A percentile compares a stretch with the other conserved stretches of the same genome.
Conservation (phyloP, 441 rosid species). For the Aquilaria agallochum region DNA sequence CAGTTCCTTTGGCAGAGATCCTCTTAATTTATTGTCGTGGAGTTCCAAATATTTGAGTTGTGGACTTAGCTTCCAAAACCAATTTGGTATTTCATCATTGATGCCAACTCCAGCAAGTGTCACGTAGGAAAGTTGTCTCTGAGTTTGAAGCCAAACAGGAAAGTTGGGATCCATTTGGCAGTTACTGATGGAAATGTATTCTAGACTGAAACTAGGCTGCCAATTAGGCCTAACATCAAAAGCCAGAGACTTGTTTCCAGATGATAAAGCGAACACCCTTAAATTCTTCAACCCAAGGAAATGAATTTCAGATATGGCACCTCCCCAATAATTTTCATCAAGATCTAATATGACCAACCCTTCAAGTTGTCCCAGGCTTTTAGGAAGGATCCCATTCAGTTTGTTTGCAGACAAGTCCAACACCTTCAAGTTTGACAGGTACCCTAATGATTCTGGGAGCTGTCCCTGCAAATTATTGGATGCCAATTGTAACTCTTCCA, state of each 20-base stretch:
- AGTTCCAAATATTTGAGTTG: too few relatives aligned
- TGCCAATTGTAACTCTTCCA: background rate
- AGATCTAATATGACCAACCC: background rate
- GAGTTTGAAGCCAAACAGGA: conserved; percentile 4
- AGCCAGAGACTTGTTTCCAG: background rate
- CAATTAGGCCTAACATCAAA: background rate
- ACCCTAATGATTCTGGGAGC: background rate
- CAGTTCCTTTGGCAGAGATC: too few relatives aligned
- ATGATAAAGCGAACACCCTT: background rate
- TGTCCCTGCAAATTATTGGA: background rate
- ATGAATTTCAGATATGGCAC: background rate
- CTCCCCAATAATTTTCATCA: background rate
- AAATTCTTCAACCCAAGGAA: background rate
- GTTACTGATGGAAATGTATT: background rate
- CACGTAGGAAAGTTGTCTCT: background rate
- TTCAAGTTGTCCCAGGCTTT: background rate
- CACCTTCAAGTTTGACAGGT: background rate
- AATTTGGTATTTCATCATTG: too few relatives aligned
- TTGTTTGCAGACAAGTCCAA: background rate
- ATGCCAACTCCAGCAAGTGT: too few relatives aligned
- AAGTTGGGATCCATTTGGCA: conserved; percentile 1
- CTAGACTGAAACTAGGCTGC: background rate
- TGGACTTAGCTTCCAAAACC: too few relatives aligned
- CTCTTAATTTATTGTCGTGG: too few relatives aligned
- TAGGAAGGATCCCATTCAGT: background rate